Evolutionary conservation across 2,329 filamentous ascomycete genomes (phyloP).

Genomic region (Cladosporium sp.): DNA sequence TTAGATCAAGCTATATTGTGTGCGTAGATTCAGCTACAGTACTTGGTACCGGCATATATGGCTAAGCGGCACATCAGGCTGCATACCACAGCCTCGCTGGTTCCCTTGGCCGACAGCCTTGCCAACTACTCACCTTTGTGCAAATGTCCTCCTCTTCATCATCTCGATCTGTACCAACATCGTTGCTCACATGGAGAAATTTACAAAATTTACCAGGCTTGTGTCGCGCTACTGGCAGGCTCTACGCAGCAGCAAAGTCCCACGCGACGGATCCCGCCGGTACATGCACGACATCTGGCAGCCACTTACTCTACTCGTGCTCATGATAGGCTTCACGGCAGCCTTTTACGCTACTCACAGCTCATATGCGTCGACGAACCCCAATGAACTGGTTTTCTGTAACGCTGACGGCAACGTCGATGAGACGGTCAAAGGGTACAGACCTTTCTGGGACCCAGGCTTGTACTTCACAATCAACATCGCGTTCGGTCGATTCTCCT

Average conservation of each 20-base stretch:
- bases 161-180: background rate
- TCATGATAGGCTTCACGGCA: background rate
- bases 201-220: background rate
- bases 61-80: background rate
- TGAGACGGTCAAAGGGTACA: background rate
- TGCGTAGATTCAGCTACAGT: too few relatives aligned
- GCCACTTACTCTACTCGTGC: background rate
- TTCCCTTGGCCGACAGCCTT: background rate
- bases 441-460: conserved; percentile 13
- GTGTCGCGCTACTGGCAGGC: background rate
- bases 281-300: background rate
- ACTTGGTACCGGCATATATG: background rate
- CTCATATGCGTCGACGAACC: background rate
- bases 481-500: conserved; percentile 11
- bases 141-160: too few relatives aligned
- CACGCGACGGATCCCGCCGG: background rate
- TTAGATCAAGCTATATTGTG: too few relatives aligned
- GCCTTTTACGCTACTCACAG: background rate
- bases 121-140: background rate
- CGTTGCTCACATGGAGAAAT: background rate
- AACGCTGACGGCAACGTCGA: conserved; percentile 8
- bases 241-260: background rate
- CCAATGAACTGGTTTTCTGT: background rate
- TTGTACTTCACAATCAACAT: conserved; percentile 15
- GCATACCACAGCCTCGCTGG: background rate